Conservation (phyloP, 495 filamentous ascomycete species). For the Lophium mytilinum region DNA sequence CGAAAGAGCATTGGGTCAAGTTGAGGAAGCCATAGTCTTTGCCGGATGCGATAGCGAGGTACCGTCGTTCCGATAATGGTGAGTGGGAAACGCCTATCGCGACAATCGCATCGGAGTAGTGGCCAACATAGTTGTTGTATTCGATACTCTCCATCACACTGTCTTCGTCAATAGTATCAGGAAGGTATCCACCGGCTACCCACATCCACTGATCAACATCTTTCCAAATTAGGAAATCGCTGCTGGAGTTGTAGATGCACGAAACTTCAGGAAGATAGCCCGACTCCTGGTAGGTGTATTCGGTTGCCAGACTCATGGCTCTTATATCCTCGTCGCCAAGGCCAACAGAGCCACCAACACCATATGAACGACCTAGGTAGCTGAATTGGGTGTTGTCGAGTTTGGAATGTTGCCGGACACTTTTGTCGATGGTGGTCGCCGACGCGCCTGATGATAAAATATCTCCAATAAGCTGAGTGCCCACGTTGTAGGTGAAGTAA, state of each 20-base stretch:
- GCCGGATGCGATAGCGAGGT: constrained; percentile 27
- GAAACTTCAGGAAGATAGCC: constrained; percentile 24
- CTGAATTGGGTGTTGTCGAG: constrained; percentile 34
- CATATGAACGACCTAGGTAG: constrained; percentile 32
- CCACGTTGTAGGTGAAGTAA: constrained; percentile 29
- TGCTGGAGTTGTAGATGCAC: constrained; percentile 31
- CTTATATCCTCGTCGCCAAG: constrained; percentile 24
- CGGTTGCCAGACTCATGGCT: constrained; percentile 8
- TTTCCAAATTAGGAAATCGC: constrained; percentile 2
- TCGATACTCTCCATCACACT: constrained; percentile 1
- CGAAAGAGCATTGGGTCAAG: constrained; percentile 29
- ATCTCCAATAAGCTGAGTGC: constrained; percentile 23
- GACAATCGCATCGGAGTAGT: constrained; percentile 24
- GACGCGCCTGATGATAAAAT: constrained; percentile 24
- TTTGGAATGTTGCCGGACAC: constrained; percentile 21
- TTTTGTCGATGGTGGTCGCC: constrained; percentile 23
- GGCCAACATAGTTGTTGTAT: constrained; percentile 24
- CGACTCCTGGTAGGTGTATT: constrained; percentile 29
- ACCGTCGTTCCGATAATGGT: constrained; percentile 11
- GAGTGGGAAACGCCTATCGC: constrained; percentile 24
- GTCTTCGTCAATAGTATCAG: constrained; percentile 16
- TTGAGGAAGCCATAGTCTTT: constrained; percentile 25
- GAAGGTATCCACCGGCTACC: constrained; percentile 23
- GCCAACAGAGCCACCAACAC: constrained; percentile 31
- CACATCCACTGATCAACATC: constrained; percentile 15